Evolutionary conservation across 1,284 basidiomycete genomes (phyloP), one percentile per base, ranked within the genome.

Genomic region (Crucibulum parvulum): DNA sequence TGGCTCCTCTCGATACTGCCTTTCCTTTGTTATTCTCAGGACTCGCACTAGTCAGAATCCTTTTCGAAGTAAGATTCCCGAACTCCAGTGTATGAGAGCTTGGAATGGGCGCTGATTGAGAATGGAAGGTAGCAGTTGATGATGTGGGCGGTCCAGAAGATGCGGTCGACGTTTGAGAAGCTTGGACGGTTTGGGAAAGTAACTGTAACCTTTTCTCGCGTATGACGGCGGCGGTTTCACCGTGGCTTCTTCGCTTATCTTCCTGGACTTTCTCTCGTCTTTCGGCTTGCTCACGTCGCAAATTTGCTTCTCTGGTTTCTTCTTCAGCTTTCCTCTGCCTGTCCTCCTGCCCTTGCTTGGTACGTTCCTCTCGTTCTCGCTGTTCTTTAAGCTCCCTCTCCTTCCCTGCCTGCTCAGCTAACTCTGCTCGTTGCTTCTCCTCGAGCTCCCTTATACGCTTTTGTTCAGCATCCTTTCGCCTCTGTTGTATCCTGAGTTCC

Each of bases 241-340:
- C 62, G 46, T 58, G 68, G 4, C 70, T 71, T 18, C 68, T 69
- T 51, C 67, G 65, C 56, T 75, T 75, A 57, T 71, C 66, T 24
- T 60, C 57, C 58, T 62, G 59, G 11, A 74, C 62, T 56, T 73
- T 63, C 58, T 69, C 69, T 47, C 74, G 63, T 58, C 60, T 68
- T 38, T 55, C 60, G 35, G 66, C 68, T 57, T 74, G 73, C 54
- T 67, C 61, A 54, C 66, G 64, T 43, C 66, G 64, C 34, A 72
- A 52, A 34, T 62, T 36, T 53, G 37, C 51, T 16, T 43, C 37
- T 38, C 53, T 53, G 35, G 61, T 59, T 46, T 57, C 55, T 18
- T 43, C 47, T 18, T 43, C 61, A 15, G 15, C 37, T 51, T 64
- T 58, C 48, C 53, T 60, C 34, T 65, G 58, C 43, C 57, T 38